Percentiles rank a stretch among this genome's conserved stretches.
Evolutionary conservation across 2,329 filamentous ascomycete genomes (phyloP).

Genomic region (Decorospora gaudefroyi): DNA sequence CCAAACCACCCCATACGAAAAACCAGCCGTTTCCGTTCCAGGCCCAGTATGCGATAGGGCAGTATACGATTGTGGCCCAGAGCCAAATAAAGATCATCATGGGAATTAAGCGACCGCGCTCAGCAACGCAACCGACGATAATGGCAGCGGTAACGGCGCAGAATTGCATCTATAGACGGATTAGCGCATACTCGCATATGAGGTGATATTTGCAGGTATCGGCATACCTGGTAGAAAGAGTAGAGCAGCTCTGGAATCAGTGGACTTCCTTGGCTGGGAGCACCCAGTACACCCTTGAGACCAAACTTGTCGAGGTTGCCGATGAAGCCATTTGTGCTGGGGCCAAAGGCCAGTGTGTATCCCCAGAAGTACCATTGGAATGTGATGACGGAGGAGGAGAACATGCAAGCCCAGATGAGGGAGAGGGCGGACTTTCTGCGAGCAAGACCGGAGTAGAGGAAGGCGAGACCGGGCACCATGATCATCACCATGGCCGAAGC

Average conservation of each 20-base stretch:
- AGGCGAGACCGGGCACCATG: conserved; percentile 96
- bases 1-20: conserved; percentile 85
- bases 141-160: conserved; percentile 91
- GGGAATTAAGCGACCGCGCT: conserved; percentile 89
- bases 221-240: conserved; percentile 87
- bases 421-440: conserved; percentile 95
- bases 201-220: background rate
- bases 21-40: conserved; percentile 97
- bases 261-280: conserved; percentile 84
- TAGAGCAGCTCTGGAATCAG: conserved; percentile 89
- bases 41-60: conserved; percentile 92
- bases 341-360: conserved; percentile 90
- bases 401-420: conserved; percentile 97
- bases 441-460: conserved; percentile 97
- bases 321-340: conserved; percentile 85
- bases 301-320: conserved; percentile 89
- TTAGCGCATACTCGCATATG: conserved; percentile 14
- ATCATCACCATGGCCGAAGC: conserved; percentile 89
- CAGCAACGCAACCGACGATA: conserved; percentile 86
- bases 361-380: conserved; percentile 99
- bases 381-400: conserved; percentile 83
- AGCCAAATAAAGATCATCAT: conserved; percentile 94
- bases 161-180: conserved; percentile 80
- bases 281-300: conserved; percentile 78
- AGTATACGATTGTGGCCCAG: conserved; percentile 98